Evolutionary conservation across 768 basidiomycete genomes (phyloP).

Genomic region (Pleurotus tuoliensis): DNA sequence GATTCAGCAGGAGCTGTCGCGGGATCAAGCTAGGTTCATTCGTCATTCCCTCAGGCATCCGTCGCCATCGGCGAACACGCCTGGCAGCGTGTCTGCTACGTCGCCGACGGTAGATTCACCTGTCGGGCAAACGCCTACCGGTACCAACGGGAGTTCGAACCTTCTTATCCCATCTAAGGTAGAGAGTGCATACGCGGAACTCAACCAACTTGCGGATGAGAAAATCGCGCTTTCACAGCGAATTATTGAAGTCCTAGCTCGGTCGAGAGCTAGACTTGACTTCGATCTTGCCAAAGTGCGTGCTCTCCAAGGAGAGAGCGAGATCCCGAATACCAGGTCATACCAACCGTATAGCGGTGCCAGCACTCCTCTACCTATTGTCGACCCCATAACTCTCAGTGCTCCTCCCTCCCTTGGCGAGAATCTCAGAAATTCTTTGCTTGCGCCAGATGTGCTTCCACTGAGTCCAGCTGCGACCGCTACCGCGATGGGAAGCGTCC

Average conservation of each 20-base stretch:
- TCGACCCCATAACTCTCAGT: constrained; percentile 12
- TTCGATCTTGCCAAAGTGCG: constrained; percentile 36
- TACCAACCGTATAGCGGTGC: constrained; percentile 1
- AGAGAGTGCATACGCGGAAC: constrained; percentile 29
- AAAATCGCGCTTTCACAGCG: constrained; percentile 35
- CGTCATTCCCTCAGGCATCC: constrained; percentile 26
- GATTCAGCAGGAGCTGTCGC: constrained; percentile 34
- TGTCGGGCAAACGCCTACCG: constrained; percentile 16
- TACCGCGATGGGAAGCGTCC: constrained; percentile 1
- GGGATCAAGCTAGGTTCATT: constrained; percentile 34
- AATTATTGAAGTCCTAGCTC: constrained; percentile 36
- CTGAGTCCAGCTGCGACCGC: constrained; percentile 4
- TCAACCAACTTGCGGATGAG: constrained; percentile 32
- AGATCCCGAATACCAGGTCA: constrained; percentile 2
- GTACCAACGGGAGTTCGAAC: constrained; percentile 18
- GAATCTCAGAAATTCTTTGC: neutral
- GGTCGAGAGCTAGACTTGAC: constrained; percentile 39
- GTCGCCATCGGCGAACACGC: constrained; percentile 8
- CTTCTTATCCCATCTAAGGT: constrained; percentile 28
- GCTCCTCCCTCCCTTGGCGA: constrained; percentile 15
- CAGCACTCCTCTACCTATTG: neutral
- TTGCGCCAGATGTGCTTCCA: constrained; percentile 4
- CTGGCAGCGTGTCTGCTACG: constrained; percentile 8
- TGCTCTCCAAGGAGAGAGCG: constrained; percentile 31
- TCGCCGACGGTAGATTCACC: neutral